Evolutionary conservation across 768 basidiomycete species (phyloP).

Genomic region (Hypsizygus marmoreus): DNA sequence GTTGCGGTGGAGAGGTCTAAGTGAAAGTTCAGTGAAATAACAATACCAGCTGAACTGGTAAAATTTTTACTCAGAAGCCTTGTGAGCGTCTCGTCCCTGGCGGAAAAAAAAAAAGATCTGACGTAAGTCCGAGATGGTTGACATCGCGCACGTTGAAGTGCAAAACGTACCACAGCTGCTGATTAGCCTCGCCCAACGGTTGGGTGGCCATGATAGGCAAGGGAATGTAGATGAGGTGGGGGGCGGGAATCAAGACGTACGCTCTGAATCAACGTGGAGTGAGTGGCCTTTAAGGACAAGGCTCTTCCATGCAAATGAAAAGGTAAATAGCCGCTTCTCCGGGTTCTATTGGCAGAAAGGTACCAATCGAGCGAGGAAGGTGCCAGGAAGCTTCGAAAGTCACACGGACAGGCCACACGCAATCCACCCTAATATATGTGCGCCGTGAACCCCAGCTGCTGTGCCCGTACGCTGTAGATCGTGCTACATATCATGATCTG

Average conservation of each 20-base stretch:
- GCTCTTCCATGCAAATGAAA: conserved; percentile 46
- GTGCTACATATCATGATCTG: conserved; percentile 14
- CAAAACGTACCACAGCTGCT: conserved; percentile 62
- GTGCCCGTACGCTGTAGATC: conserved; percentile 10
- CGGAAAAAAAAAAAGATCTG: conserved; percentile 17
- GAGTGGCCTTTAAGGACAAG: conserved; percentile 51
- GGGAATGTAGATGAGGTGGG: conserved; percentile 29
- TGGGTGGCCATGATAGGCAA: conserved; percentile 55
- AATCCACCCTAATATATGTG: conserved; percentile 9
- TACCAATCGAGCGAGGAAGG: conserved; percentile 45
- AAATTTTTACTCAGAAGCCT: conserved; percentile 54
- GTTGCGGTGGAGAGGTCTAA: conserved; percentile 67
- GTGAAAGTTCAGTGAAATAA: conserved; percentile 7
- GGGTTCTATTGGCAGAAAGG: conserved; percentile 57
- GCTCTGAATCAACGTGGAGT: conserved; percentile 41
- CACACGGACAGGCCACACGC: conserved; percentile 38
- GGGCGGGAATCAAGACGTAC: conserved; percentile 40
- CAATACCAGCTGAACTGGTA: conserved; percentile 5
- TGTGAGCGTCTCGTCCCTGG: conserved; percentile 68
- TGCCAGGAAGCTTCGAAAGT: conserved; percentile 42
- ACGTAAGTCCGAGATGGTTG: conserved; percentile 16
- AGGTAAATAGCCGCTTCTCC: conserved; percentile 55
- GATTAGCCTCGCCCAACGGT: conserved; percentile 58
- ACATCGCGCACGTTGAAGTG: conserved; percentile 5
- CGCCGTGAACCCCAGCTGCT: conserved; percentile 8